Evolutionary conservation across 371 early-diverging fungal genomes (phyloP).

Genomic region (Synchytrium microbalum): DNA sequence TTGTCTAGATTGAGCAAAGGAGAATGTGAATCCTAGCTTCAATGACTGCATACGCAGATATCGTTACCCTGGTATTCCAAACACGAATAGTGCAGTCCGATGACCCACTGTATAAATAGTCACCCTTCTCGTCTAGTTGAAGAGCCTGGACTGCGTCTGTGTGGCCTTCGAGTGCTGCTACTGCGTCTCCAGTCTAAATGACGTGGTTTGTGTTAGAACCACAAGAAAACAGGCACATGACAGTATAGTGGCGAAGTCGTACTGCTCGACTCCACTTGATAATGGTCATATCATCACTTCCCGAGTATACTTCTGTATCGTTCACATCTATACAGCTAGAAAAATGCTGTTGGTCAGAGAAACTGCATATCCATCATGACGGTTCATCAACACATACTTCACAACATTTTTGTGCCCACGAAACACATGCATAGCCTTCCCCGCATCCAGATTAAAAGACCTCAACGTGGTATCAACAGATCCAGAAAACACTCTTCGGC

Average conservation of each 20-base stretch:
- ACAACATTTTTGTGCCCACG: constrained; percentile 40
- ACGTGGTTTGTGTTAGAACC: too few species aligned
- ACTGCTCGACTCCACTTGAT: constrained; percentile 45
- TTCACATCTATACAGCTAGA: constrained; percentile 41
- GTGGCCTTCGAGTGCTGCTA: constrained; percentile 29
- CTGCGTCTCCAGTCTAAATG: constrained; percentile 37
- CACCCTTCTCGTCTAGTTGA: constrained; percentile 26
- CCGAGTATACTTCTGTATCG: constrained; percentile 37
- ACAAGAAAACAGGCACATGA: too few species aligned
- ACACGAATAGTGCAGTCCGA: constrained; percentile 42
- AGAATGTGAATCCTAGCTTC: neutral
- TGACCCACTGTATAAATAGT: constrained; percentile 32
- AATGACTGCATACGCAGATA: neutral
- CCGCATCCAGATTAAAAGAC: constrained; percentile 42
- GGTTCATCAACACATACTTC: too few species aligned
- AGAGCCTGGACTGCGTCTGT: constrained; percentile 44
- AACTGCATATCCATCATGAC: too few species aligned
- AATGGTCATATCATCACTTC: constrained; percentile 40
- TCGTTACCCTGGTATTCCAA: constrained; percentile 29
- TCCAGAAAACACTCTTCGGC: constrained; percentile 38
- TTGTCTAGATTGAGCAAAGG: constrained; percentile 8
- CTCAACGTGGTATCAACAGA: constrained; percentile 39
- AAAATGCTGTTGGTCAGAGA: too few species aligned
- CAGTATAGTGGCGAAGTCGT: too few species aligned
- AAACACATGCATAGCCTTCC: constrained; percentile 42